Percentiles rank a stretch among this genome's conserved stretches.
Evolutionary conservation across 345 rosid genomes (phyloP).

Genomic region (Crucihimalaya himalaica): DNA sequence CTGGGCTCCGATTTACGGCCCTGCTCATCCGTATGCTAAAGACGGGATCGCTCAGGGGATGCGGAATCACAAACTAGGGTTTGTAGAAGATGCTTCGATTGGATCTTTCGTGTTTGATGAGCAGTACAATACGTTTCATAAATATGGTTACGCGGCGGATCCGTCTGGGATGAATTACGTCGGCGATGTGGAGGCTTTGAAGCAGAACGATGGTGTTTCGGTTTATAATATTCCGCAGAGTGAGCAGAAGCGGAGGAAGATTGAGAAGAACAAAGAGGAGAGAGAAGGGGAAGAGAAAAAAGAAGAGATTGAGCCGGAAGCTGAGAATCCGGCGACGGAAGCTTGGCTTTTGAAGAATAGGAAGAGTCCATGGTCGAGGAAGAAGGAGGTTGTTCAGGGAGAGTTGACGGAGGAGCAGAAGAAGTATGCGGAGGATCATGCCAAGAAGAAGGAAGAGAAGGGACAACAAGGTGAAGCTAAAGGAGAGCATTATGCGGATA

Average conservation of each 20-base stretch:
- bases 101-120: slow-evolving; percentile 86
- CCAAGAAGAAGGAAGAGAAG: slow-evolving; percentile 91
- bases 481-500: slow-evolving; percentile 79
- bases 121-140: slow-evolving; percentile 89
- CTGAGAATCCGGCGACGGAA: slow-evolving; percentile 81
- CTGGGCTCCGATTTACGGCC: slow-evolving; percentile 87
- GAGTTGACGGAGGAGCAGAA: slow-evolving; percentile 97
- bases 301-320: slow-evolving; percentile 48
- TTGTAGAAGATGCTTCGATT: slow-evolving; percentile 88
- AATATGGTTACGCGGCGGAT: slow-evolving; percentile 84
- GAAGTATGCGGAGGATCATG: slow-evolving; percentile 94
- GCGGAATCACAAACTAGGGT: slow-evolving; percentile 98
- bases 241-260: slow-evolving; percentile 75
- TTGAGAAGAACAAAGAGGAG: slow-evolving; percentile 61
- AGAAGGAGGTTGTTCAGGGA: slow-evolving; percentile 75
- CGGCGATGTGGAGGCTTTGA: slow-evolving; percentile 77
- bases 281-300: slow-evolving; percentile 43
- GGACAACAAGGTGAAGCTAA: slow-evolving; percentile 58
- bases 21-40: slow-evolving; percentile 90
- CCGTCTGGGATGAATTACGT: slow-evolving; percentile 77
- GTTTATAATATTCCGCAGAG: slow-evolving; percentile 81
- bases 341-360: slow-evolving; percentile 78
- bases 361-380: slow-evolving; percentile 97
- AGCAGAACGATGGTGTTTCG: slow-evolving; percentile 63
- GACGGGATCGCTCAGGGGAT: slow-evolving; percentile 94